Base-by-base conservation (phyloP, 148 eudicot genomes). In the Rhododendron ovatum region DNA sequence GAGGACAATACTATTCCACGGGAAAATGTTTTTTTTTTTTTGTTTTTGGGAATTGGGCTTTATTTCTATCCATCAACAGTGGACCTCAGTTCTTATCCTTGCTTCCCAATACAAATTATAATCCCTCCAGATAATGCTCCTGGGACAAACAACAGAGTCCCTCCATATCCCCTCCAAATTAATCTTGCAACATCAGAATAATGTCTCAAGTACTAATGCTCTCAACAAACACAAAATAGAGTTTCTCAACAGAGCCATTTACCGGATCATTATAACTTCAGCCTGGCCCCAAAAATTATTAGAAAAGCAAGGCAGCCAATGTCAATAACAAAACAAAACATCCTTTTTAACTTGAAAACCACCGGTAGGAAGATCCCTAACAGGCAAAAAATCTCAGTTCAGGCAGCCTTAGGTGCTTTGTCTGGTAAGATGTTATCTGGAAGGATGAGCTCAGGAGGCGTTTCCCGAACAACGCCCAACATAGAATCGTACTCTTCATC, bases 401-500 rank as follows among this genome's bases (percentile, higher is more conserved):
- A 87, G 83, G 86, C 7, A 77, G 90, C 85, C 86, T 93, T 93
- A 1, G 91, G 87, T 80, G 91, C 87, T 86, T 91, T 89, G 10
- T 88, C 90, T 48, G 92, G 90, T 51, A 90, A 88, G 80, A 91
- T 87, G 80, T 90, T 92, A 67, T 93, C 92, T 0, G 94, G 94
- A 26, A 92, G 89, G 69, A 91, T 85, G 20, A 90, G 92, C 80
- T 93, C 92, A 0, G 91, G 90, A 48, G 95, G 93, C 45, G 91
- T 93, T 85, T 93, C 94, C 28, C 93, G 94, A 45, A 92, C 92
- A 17, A 92, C 88, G 7, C 92, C 96, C 45, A 91, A 65, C 92
- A 92, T 91, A 2, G 96, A 90, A 84, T 90, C 93, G 53, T 91
- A 90, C 35, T 92, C 94, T 83, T 92, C 94, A 81, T 92, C 94